Evolutionary conservation across 2,329 filamentous ascomycete species (phyloP), one percentile per base, ranked within the genome.

Genomic region (Volutella citrinella): DNA sequence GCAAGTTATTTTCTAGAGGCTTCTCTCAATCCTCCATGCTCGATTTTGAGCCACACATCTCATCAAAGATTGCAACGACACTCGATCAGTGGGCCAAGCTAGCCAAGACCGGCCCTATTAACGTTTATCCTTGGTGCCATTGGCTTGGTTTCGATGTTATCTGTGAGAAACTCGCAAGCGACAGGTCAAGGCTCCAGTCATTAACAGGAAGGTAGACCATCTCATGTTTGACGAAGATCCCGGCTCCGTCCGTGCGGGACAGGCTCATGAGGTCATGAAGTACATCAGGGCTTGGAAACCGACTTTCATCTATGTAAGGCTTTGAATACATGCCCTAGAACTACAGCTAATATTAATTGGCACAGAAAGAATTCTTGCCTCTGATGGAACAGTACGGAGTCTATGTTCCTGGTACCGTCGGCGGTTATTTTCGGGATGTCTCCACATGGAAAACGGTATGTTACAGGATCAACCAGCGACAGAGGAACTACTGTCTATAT

Each of bases 101-200:
- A 18, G 16, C 25, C 8, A 19, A n/a, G 31, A 34, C 22, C 18
- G 24, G 27, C 10, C 14, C 27, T 25, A 27, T 13, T 19, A 10
- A 7, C 14, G 13, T 27, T 5, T 25, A 34, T 28, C 25, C 22
- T 12, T 22, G 27, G 14, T 27, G n/a, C n/a, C n/a, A n/a, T n/a
- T n/a, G n/a, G n/a, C n/a, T n/a, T n/a, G n/a, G 18, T 22, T 34
- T 34, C 22, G 31, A 34, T 18, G 24, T 34, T n/a, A 19, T 34
- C 19, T 34, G 31, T 34, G 19, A 7, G 31, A 21, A 27, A n/a
- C n/a, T n/a, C n/a, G n/a, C n/a, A n/a, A n/a, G n/a, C 5, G 17
- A 9, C 2, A 21, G 23, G 15, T 6, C 22, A 18, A 27, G 13
- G 13, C 31, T 33, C n/a, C n/a, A n/a, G n/a, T n/a, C n/a, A n/a